Evolutionary conservation across 2,329 filamentous ascomycete species (phyloP).

Genomic region (Talaromyces sp.): DNA sequence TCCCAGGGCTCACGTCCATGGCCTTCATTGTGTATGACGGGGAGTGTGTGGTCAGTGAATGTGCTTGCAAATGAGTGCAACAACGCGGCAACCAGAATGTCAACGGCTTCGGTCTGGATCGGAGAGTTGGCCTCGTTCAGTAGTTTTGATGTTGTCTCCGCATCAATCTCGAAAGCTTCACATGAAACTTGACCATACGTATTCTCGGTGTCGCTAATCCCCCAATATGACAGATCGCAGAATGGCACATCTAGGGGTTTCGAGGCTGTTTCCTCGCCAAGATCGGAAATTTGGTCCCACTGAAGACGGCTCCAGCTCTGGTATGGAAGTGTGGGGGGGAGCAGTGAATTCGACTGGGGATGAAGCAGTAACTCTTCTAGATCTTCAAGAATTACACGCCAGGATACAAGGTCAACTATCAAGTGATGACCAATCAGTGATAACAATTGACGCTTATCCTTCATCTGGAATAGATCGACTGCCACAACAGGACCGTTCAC

Average conservation of each 20-base stretch:
- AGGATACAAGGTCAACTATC: conserved; percentile 41
- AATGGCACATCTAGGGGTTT: conserved; percentile 24
- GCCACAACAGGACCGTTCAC: conserved; percentile 41
- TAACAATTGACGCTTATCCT: conserved; percentile 29
- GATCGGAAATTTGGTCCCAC: conserved; percentile 22
- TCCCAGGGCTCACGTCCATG: conserved; percentile 49
- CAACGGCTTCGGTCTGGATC: conserved; percentile 35
- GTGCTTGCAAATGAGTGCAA: conserved; percentile 44
- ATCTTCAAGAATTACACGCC: conserved; percentile 39
- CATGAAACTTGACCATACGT: conserved; percentile 37
- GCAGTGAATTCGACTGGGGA: conserved; percentile 22
- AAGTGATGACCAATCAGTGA: conserved; percentile 39
- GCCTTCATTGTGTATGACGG: conserved; percentile 48
- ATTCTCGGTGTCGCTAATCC: conserved; percentile 27
- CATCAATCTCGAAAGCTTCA: conserved; percentile 33
- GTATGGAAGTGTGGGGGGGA: conserved; percentile 33
- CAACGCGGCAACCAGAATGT: conserved; percentile 37
- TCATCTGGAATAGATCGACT: conserved; percentile 40
- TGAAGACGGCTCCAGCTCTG: conserved; percentile 38
- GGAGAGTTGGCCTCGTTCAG: conserved; percentile 32
- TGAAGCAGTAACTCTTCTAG: conserved; percentile 36
- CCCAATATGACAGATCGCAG: conserved; percentile 36
- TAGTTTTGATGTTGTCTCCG: conserved; percentile 25
- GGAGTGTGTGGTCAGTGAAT: conserved; percentile 40
- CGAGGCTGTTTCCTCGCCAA: neutral